Evolutionary conservation across 2,329 filamentous ascomycete species (phyloP).

Genomic region (Calonectria crousiana): DNA sequence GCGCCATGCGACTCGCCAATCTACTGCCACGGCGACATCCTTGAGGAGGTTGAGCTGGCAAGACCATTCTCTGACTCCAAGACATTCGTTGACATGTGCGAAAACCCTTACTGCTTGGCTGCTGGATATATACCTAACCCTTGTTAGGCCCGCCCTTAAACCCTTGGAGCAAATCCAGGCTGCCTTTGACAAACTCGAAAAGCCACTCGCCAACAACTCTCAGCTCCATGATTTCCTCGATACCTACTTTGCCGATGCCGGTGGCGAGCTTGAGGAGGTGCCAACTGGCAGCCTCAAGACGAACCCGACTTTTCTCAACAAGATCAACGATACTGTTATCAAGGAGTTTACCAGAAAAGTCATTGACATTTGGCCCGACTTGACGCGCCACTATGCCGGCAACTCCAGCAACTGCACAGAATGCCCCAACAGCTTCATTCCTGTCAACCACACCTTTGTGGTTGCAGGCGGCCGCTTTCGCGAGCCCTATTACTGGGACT

Average conservation of each 20-base stretch:
- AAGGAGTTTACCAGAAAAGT: constrained; percentile 72
- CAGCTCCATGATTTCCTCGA: constrained; percentile 71
- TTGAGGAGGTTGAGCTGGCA: constrained; percentile 73
- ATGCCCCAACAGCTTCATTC: constrained; percentile 75
- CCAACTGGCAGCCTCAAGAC: constrained; percentile 64
- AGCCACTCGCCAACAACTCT: constrained; percentile 73
- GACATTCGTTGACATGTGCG: constrained; percentile 78
- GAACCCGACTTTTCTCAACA: constrained; percentile 68
- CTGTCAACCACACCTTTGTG: constrained; percentile 76
- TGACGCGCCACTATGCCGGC: constrained; percentile 71
- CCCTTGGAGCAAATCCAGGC: constrained; percentile 71
- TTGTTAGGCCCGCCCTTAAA: constrained; percentile 67
- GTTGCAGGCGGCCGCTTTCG: constrained; percentile 78
- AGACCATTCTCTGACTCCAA: constrained; percentile 76
- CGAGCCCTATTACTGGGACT: constrained; percentile 80
- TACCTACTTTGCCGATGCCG: constrained; percentile 73
- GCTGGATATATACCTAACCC: constrained; percentile 31
- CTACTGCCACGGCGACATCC: constrained; percentile 75
- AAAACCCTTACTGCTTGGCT: constrained; percentile 14
- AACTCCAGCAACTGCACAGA: constrained; percentile 64
- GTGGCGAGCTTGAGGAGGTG: constrained; percentile 71
- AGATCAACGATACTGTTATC: constrained; percentile 69
- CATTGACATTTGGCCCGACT: constrained; percentile 77
- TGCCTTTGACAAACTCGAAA: constrained; percentile 69
- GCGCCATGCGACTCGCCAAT: constrained; percentile 76